Conservation (phyloP, 768 basidiomycete species). For the Mrakia hoshinonis region DNA sequence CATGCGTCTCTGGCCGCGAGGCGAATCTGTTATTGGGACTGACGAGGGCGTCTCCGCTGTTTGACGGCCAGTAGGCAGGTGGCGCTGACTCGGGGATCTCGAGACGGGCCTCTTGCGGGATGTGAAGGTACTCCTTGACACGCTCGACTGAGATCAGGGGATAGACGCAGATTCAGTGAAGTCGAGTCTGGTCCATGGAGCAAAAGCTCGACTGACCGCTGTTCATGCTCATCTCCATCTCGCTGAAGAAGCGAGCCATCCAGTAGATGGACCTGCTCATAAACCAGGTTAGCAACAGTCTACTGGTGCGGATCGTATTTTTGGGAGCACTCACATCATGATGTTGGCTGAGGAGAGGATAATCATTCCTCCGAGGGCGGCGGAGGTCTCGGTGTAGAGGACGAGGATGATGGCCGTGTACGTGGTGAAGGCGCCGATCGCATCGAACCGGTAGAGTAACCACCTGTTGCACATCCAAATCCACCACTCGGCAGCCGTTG, state of each 20-base stretch:
- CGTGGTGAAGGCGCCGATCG: constrained; percentile 64
- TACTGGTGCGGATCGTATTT: too few species aligned
- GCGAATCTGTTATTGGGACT: too few species aligned
- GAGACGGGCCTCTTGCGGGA: constrained; percentile 63
- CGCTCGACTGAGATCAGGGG: constrained; percentile 63
- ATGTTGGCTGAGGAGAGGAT: too few species aligned
- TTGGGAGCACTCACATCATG: too few species aligned
- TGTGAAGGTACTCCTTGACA: constrained; percentile 52
- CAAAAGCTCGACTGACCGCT: neutral
- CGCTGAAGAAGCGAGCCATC: too few species aligned
- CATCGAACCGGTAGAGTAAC: constrained; percentile 74
- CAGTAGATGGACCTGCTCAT: too few species aligned
- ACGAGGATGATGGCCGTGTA: constrained; percentile 69
- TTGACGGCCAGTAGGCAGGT: constrained; percentile 88
- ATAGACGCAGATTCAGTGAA: too few species aligned
- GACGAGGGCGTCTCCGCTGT: neutral
- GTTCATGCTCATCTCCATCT: neutral
- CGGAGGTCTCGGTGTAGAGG: constrained; percentile 49
- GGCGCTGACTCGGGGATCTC: constrained; percentile 64
- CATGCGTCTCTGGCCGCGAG: too few species aligned
- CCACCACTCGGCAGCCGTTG: constrained; percentile 41
- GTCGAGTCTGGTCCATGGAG: too few species aligned
- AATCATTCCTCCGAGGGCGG: constrained; percentile 37
- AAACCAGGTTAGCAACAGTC: too few species aligned
- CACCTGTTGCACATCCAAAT: constrained; percentile 88